Evolutionary conservation across 176 grass and related monocot species (phyloP), one percentile per base, ranked within the genome.

Genomic region (Alopecurus myosuroides): DNA sequence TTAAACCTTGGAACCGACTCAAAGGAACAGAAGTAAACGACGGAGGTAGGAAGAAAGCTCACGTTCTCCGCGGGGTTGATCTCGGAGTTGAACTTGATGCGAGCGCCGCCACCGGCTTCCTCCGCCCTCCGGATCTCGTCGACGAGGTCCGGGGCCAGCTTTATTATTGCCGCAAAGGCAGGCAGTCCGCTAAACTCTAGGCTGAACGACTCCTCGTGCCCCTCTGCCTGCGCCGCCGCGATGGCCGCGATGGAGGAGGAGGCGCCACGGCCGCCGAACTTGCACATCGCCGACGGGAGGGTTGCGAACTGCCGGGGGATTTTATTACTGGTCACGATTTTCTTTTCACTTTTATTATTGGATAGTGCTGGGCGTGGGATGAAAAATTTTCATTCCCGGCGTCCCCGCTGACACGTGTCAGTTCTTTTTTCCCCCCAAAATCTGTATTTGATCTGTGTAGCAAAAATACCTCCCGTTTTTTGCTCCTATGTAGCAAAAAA

Each of bases 51-150:
- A 55, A 33, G 68, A 31, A 40, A 76, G 77, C 96, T 91, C 86
- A 99, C 97, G 87, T 94, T 96, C 81, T 92, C 97, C 37, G 89
- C 83, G 1, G 87, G 29, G 88, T 92, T 95, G 57, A 87, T 75
- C 57, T 93, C 90, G 37, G 89, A 73, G 82, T 90, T 91, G 76
- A 96, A 99, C 91, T 89, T 99, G 83, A 99, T 99, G 62, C 90
- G 88, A 12, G 93, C 97, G 29, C 73, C 83, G 41, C 88, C 86
- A 11, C 97, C 97, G 61, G 89, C 81, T 22, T 91, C 89, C 91
- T 99, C 97, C 61, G 82, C 81, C 48, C 93, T 91, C 48, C 88
- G 92, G 88, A 99, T 99, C 90, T 99, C 97, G 81, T 99, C 97
- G 34, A 96, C 76, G 51, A 99, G 88, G 92, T 96, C 93, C 18